Base-by-base conservation (phyloP, 495 filamentous ascomycete genomes). In the Tetracladium setigerum region DNA sequence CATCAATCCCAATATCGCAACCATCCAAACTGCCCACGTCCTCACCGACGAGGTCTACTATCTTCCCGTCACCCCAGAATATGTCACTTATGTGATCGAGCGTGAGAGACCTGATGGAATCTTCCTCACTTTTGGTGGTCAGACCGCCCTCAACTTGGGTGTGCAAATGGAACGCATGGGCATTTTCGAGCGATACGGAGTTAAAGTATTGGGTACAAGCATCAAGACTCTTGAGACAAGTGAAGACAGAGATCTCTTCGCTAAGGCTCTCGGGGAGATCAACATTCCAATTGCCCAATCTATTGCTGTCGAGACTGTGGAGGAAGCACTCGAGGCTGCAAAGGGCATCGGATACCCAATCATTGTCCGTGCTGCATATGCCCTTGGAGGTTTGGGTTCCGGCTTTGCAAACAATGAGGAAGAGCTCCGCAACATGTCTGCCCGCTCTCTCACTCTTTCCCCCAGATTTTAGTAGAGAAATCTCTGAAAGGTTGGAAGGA, bases 401-500 rank as follows among this genome's bases (percentile, higher is more conserved):
- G 91, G 91, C n/a, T 98, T 98, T 63, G 92, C 92, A 35, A 82
- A 86, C 66, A 90, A 95, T 69, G 78, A 84, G 53, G 86, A 95
- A 58, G 91, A 98, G 63, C 79, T 98, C 22, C 81, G 86, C 55
- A 87, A 98, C 62, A 72, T 98, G 71, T 86, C 91, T 47, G 89
- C 92, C 39, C 78, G 87, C 45, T 98, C 91, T 24, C 77, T 98
- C 41, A 92, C 90, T 34, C 79, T 98, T n/a, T 87, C 92, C 17
- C 91, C 38, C 91, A 98, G 64, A 96, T 98, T 54, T 67, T 98
- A 52, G 90, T 98, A 36, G 91, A 98, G 74, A 98, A 98, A 72
- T 95, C 90, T n/a, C 81, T 98, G 41, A 96, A 96, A 70, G 91
- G 91, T 57, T 98, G 91, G 91, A 97, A 97, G 69, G 91, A 97